Evolutionary conservation across 2,329 filamentous ascomycete genomes (phyloP).

Genomic region (Neopestalotiopsis sp.): DNA sequence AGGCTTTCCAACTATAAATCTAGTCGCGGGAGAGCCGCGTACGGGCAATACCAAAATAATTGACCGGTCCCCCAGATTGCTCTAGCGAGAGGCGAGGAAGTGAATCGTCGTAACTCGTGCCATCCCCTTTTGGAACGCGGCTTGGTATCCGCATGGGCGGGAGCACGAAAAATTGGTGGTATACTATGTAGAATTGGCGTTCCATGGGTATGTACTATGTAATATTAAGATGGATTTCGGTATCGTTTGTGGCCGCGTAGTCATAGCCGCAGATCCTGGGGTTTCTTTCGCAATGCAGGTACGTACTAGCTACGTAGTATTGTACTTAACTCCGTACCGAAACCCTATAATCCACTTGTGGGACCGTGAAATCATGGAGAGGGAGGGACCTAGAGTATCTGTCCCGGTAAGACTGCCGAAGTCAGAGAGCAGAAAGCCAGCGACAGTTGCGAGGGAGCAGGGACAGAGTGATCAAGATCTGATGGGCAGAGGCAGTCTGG

Average conservation of each 20-base stretch:
- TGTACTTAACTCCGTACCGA: neutral
- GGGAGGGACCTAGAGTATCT: neutral
- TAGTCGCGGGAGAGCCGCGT: conserved; percentile 6
- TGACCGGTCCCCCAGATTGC: neutral
- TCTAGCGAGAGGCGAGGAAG: neutral
- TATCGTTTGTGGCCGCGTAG: neutral
- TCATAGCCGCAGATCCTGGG: neutral
- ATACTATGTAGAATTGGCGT: neutral
- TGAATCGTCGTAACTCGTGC: neutral
- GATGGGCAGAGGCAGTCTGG: too few species aligned
- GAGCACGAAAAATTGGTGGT: neutral
- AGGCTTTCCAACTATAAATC: conserved; percentile 1
- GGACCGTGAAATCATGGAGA: conserved; percentile 9
- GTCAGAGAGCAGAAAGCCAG: neutral
- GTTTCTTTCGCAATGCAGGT: neutral
- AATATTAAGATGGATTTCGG: neutral
- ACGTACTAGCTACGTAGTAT: neutral
- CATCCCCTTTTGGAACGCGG: neutral
- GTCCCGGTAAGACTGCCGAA: neutral
- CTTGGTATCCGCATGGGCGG: neutral
- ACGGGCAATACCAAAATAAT: neutral
- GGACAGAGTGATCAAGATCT: too few species aligned
- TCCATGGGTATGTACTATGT: neutral
- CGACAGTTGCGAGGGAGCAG: too few species aligned
- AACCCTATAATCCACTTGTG: conserved; percentile 2